A percentile compares a stretch with the other conserved stretches of the same genome.
Evolutionary conservation across 257 asterid genomes (phyloP).

Genomic region (Jasminum sambac): DNA sequence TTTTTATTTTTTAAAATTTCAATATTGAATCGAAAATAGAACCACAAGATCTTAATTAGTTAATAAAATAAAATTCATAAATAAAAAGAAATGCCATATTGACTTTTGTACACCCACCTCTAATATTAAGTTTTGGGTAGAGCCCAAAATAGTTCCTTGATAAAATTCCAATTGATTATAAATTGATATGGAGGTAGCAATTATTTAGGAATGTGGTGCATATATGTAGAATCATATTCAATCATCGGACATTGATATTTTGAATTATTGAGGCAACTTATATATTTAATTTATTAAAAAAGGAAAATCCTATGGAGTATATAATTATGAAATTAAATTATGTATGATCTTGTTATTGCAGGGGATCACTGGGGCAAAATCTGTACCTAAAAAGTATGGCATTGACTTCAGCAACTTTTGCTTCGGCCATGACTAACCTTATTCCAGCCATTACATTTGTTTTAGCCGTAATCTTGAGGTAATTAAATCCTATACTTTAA

Average conservation of each 20-base stretch:
- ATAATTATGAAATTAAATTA: neutral
- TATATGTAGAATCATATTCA: neutral
- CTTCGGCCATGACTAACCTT: conserved; percentile 65
- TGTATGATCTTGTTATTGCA: conserved; percentile 20
- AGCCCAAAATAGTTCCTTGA: too few relatives aligned
- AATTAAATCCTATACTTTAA: neutral
- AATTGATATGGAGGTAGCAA: neutral
- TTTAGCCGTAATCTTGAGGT: conserved; percentile 54
- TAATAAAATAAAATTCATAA: too few relatives aligned
- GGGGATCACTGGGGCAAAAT: conserved; percentile 72
- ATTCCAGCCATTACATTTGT: conserved; percentile 66
- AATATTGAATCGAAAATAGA: too few relatives aligned
- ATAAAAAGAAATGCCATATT: too few relatives aligned
- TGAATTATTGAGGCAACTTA: neutral
- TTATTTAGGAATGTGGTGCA: neutral
- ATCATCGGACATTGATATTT: neutral
- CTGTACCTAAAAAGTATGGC: conserved; percentile 44
- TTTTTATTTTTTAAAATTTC: too few relatives aligned
- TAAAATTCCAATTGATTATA: too few relatives aligned
- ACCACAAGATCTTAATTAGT: too few relatives aligned
- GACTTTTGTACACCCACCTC: too few relatives aligned
- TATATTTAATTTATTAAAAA: too few relatives aligned
- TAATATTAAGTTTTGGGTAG: too few relatives aligned
- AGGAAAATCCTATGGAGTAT: too few relatives aligned
- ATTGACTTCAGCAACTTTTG: conserved; percentile 61